Evolutionary conservation across 1,284 basidiomycete genomes (phyloP).

Genomic region (Fomitopsis schrenkii): DNA sequence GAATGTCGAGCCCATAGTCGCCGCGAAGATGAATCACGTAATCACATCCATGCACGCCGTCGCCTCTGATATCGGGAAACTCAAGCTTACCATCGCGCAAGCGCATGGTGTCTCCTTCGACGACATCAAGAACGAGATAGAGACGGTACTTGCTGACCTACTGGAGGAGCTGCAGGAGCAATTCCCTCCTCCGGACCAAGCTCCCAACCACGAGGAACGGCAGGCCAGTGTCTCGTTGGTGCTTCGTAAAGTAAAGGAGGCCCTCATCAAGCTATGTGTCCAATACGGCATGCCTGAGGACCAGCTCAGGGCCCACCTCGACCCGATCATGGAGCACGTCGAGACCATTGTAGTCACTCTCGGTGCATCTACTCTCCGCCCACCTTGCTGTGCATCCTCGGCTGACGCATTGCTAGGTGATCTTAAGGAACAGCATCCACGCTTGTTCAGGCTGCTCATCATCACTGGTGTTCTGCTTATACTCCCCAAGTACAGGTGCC

Average conservation of each 20-base stretch:
- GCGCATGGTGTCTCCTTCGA: no score
- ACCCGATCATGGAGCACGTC: neutral
- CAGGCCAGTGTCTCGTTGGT: neutral
- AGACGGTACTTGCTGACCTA: no score
- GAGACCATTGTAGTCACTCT: neutral
- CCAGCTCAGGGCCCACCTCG: neutral
- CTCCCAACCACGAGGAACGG: neutral
- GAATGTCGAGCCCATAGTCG: no score
- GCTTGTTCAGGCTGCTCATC: constrained; percentile 13
- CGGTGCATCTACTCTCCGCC: neutral
- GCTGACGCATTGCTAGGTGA: constrained; percentile 18
- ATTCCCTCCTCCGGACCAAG: neutral
- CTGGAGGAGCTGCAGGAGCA: no score
- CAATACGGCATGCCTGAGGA: neutral
- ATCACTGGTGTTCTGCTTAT: constrained; percentile 9
- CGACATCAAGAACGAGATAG: no score
- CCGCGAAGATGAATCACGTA: no score
- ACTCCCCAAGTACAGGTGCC: constrained; percentile 19
- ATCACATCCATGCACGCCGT: no score
- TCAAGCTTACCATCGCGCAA: no score
- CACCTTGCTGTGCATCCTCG: neutral
- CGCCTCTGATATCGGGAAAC: no score
- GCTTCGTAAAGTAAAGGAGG: neutral
- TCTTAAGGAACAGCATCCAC: constrained; percentile 24
- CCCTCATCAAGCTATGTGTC: neutral